These are phyloP conservation scores for Hypoxylon rubiginosum DNA, from an alignment of 2,329 filamentous ascomycete species.

Conservation along the genomic window DNA sequence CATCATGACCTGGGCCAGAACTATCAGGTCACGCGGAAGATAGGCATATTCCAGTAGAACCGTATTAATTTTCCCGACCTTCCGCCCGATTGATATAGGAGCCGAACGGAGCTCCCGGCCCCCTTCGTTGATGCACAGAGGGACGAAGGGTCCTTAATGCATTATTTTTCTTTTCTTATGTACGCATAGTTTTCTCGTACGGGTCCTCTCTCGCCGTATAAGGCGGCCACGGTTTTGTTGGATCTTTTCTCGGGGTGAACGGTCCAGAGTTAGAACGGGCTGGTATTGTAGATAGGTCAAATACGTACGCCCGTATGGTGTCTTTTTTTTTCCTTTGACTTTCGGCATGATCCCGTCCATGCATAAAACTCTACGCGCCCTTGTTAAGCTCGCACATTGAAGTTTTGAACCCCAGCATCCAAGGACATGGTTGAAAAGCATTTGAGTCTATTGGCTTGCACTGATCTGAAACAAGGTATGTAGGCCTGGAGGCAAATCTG, in stretches of 20 bases:
- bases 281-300: constrained; percentile 40
- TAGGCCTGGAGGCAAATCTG: neutral
- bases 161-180: constrained; percentile 37
- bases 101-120: constrained; percentile 22
- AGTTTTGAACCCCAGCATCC: neutral
- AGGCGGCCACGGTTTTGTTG: constrained; percentile 28
- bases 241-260: constrained; percentile 29
- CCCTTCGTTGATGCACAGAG: constrained; percentile 7
- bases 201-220: constrained; percentile 21
- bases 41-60: constrained; percentile 18
- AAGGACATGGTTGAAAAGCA: neutral
- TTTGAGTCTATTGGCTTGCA: neutral
- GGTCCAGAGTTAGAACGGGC: constrained; percentile 22
- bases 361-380: neutral
- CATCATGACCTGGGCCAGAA: neutral
- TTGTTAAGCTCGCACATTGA: neutral
- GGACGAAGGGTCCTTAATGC: constrained; percentile 29
- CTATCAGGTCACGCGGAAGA: constrained; percentile 10
- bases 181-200: constrained; percentile 37
- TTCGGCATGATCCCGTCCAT: neutral
- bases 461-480: neutral
- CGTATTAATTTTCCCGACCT: constrained; percentile 33
- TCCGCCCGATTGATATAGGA: constrained; percentile 27
- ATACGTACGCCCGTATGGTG: constrained; percentile 34
- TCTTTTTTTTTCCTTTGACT: constrained; percentile 13